Evolutionary conservation across 345 rosid species (phyloP), one percentile per base, ranked within the genome.

Genomic region (Cardamine chenopodiifolia): DNA sequence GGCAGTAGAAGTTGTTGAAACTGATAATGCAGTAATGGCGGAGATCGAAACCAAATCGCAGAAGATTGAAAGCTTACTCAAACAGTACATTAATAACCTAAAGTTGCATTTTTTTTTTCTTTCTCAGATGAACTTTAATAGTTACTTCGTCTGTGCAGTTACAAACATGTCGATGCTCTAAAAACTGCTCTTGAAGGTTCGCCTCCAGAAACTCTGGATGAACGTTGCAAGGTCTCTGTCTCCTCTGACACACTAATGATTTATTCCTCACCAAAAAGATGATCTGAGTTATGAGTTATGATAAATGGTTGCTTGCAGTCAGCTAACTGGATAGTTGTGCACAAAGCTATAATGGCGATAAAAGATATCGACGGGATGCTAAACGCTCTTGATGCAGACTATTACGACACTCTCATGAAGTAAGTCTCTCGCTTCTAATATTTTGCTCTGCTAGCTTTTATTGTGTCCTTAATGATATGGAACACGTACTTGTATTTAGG

Each of bases 391-490:
- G 95, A 90, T 79, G 87, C 87, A 1, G 89, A 88, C 87, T 94
- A 88, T 85, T 88, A 94, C 63, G 98, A 91, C 77, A 86, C 85
- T 71, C 96, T 94, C 57, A 94, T 89, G 96, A 94, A 91, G 98
- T 91, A 79, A 84, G 85, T 9, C 61, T 17, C 18, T 53, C 0
- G 9, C 31, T 29, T 49, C 2, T 18, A 3, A 18, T 49, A 5
- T 19, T 49, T 49, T 20, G 1, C 34, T 18, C 44, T 32, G 26
- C 19, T 60, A 48, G 49, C 14, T 71, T 29, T 61, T 56, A n/a
- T n/a, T n/a, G n/a, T n/a, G n/a, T n/a, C n/a, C n/a, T n/a, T n/a
- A n/a, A n/a, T n/a, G n/a, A n/a, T n/a, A n/a, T n/a, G n/a, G n/a
- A n/a, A n/a, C n/a, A n/a, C n/a, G 89, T 91, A 91, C 79, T 72